A percentile compares a stretch with the other conserved stretches of the same genome.
phyloP scores from a whole-genome alignment of 805 yeast species.

The Starmerella etchellsii region DNA sequence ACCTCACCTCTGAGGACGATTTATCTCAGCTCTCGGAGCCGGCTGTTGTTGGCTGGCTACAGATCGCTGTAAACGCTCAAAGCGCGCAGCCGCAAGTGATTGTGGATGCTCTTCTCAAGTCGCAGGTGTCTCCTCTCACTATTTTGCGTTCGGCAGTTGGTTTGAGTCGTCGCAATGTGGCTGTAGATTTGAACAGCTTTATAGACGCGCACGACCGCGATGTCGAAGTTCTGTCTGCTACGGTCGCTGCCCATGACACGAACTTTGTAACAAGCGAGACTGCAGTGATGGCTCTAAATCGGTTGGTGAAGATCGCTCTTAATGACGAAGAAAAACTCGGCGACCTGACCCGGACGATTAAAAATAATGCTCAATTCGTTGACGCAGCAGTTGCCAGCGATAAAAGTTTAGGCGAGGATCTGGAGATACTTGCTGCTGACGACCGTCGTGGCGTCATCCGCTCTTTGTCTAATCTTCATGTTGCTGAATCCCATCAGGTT shows the following conservation, averaged over 20 bases:
- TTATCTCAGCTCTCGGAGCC: background rate
- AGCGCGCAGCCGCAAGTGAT: slow-evolving; percentile 12
- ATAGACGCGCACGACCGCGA: background rate
- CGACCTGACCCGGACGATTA: slow-evolving; percentile 7
- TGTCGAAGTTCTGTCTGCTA: slow-evolving; percentile 5
- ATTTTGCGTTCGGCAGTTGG: slow-evolving; percentile 6
- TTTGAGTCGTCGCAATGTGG: slow-evolving; percentile 4
- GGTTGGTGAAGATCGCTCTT: slow-evolving; percentile 5
- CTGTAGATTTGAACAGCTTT: slow-evolving; percentile 1
- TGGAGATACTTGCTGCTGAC: slow-evolving; percentile 5
- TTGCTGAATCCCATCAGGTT: no score
- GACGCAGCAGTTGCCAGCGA: background rate
- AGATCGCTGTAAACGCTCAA: slow-evolving; percentile 12
- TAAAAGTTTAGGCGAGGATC: background rate
- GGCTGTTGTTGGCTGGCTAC: slow-evolving; percentile 6
- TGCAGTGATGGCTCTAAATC: slow-evolving; percentile 4
- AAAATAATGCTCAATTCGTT: background rate
- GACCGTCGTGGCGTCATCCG: slow-evolving; percentile 6
- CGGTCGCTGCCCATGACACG: slow-evolving; percentile 8
- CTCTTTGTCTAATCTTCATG: background rate
- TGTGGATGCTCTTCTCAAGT: slow-evolving; percentile 3
- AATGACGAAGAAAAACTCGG: background rate
- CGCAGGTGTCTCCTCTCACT: background rate
- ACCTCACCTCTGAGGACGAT: background rate
- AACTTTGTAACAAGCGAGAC: slow-evolving; percentile 6